Conservation (phyloP, 2,329 filamentous ascomycete species). For the Verticillium dahliae region DNA sequence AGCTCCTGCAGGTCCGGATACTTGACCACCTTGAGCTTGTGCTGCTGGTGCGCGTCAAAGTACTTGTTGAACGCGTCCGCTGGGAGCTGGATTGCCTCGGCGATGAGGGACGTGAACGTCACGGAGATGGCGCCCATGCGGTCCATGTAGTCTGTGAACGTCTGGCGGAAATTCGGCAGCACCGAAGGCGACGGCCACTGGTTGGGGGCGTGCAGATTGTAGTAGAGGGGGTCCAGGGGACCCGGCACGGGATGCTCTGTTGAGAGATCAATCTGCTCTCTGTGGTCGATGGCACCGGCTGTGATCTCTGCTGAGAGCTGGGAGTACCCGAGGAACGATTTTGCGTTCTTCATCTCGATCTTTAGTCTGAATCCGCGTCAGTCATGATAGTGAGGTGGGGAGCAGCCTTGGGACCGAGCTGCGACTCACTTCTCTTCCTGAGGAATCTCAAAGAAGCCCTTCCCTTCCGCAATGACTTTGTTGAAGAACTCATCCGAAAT, state of each 20-base stretch:
- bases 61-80: slow-evolving; percentile 67
- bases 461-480: slow-evolving; percentile 61
- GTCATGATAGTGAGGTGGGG: background rate
- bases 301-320: slow-evolving; percentile 64
- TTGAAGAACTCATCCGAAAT: slow-evolving; percentile 60
- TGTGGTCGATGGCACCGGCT: slow-evolving; percentile 67
- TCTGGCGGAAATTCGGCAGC: slow-evolving; percentile 61
- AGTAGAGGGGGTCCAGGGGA: slow-evolving; percentile 58
- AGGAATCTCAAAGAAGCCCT: slow-evolving; percentile 71
- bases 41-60: slow-evolving; percentile 69
- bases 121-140: slow-evolving; percentile 68
- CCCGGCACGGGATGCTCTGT: slow-evolving; percentile 66
- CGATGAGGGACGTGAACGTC: slow-evolving; percentile 72
- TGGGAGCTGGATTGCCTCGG: slow-evolving; percentile 73
- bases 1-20: slow-evolving; percentile 69
- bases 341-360: slow-evolving; percentile 68
- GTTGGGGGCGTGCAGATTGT: slow-evolving; percentile 70
- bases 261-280: slow-evolving; percentile 82
- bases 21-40: slow-evolving; percentile 86
- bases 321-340: slow-evolving; percentile 66
- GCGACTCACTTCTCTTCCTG: slow-evolving; percentile 60
- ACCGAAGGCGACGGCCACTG: slow-evolving; percentile 66
- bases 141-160: slow-evolving; percentile 69
- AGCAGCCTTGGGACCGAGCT: background rate
- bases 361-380: slow-evolving; percentile 36